These are phyloP conservation scores for Fusarium equiseti DNA, from an alignment of 2,329 filamentous ascomycete genomes.

Conservation along the genomic window DNA sequence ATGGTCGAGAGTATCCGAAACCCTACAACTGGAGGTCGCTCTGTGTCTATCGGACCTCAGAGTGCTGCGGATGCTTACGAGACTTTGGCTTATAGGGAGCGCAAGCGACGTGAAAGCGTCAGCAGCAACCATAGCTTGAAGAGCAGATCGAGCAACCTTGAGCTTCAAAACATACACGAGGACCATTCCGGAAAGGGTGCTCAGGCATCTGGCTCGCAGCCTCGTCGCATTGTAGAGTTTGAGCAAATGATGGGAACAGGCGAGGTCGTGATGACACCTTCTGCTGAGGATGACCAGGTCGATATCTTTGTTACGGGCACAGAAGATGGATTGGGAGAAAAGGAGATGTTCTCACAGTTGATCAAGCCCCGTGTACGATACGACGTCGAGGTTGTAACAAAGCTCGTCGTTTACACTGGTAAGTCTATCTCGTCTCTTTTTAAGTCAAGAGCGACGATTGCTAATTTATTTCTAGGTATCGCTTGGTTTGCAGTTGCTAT, in stretches of 20 bases:
- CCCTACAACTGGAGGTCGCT: conserved; percentile 75
- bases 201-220: conserved; percentile 61
- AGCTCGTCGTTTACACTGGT: conserved; percentile 95
- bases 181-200: conserved; percentile 55
- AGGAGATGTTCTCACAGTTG: conserved; percentile 85
- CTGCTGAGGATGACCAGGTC: conserved; percentile 50
- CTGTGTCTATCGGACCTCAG: conserved; percentile 92
- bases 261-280: conserved; percentile 56
- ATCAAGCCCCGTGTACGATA: conserved; percentile 91
- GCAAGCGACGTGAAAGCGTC: conserved; percentile 67
- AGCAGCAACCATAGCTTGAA: conserved; percentile 63
- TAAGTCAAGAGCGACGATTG: not conserved
- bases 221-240: conserved; percentile 69
- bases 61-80: conserved; percentile 97
- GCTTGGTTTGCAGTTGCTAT: conserved; percentile 82
- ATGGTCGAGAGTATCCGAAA: conserved; percentile 86
- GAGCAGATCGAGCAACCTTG: conserved; percentile 58
- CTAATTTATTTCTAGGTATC: conserved; percentile 69
- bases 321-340: conserved; percentile 70
- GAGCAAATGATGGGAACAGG: conserved; percentile 81
- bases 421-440: conserved; percentile 33
- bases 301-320: conserved; percentile 52
- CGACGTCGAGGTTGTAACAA: conserved; percentile 98
- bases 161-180: conserved; percentile 55
- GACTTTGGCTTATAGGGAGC: conserved; percentile 88